phyloP scores from a whole-genome alignment of 148 eudicot genomes.

The Amaranthus cruentus region DNA sequence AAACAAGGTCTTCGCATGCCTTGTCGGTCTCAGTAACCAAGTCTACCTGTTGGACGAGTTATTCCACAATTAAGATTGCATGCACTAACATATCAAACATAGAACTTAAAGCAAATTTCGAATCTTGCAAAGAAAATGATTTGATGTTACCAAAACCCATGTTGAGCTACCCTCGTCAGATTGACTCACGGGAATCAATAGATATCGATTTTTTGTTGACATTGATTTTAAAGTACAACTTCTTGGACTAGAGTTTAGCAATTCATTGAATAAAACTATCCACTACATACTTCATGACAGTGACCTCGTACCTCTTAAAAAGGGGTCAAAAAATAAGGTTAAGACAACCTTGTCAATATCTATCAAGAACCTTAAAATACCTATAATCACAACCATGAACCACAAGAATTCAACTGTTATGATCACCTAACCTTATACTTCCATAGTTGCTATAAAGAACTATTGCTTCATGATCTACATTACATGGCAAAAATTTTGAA shows the following conservation, averaged over 20 bases:
- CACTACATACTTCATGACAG: too few relatives aligned
- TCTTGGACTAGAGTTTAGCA: too few relatives aligned
- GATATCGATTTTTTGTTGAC: too few relatives aligned
- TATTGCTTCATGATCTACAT: background rate
- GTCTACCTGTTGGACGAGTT: slow-evolving; percentile 61
- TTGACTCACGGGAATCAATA: too few relatives aligned
- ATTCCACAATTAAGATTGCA: background rate
- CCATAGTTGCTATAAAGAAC: background rate
- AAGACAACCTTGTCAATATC: too few relatives aligned
- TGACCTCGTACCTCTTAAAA: too few relatives aligned
- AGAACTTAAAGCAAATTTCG: background rate
- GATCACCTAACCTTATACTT: background rate
- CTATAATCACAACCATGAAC: background rate
- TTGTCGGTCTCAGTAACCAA: slow-evolving; percentile 99
- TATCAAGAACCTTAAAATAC: too few relatives aligned
- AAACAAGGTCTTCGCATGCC: slow-evolving; percentile 90
- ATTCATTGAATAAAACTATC: too few relatives aligned
- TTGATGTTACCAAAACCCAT: too few relatives aligned
- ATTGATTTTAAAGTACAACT: too few relatives aligned
- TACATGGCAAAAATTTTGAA: background rate
- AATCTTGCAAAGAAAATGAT: background rate
- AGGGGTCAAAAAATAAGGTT: too few relatives aligned
- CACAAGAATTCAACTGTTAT: background rate
- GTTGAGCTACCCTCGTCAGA: too few relatives aligned
- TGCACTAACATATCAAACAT: background rate